These are phyloP conservation scores for Microthlaspi erraticum DNA, from an alignment of 345 rosid genomes.

Conservation along the genomic window DNA sequence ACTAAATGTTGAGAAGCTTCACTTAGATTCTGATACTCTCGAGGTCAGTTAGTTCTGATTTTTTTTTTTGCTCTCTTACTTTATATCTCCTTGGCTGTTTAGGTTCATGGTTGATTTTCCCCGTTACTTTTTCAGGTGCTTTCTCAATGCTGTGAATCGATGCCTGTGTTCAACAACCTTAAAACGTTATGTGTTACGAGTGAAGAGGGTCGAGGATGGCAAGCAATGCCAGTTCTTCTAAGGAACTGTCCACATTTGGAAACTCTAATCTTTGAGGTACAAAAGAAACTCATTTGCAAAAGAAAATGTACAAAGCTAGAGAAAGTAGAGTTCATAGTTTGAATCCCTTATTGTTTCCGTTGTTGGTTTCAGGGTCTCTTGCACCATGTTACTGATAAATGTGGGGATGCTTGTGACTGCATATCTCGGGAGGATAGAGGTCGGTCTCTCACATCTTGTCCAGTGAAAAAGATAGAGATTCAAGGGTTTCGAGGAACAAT, in stretches of 20 bases:
- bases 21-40: too few species aligned
- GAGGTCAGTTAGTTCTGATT: too few species aligned
- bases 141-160: too few species aligned
- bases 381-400: constrained; percentile 16
- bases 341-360: background rate
- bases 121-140: too few species aligned
- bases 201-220: too few species aligned
- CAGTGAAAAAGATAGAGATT: background rate
- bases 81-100: too few species aligned
- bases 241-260: too few species aligned
- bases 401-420: constrained; percentile 24
- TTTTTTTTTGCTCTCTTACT: background rate
- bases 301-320: background rate
- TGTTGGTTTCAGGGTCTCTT: constrained; percentile 15
- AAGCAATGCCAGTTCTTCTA: too few species aligned
- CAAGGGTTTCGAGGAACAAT: constrained; percentile 1
- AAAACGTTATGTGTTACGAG: too few species aligned
- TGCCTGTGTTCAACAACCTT: too few species aligned
- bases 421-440: constrained; percentile 10
- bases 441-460: constrained; percentile 15
- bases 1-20: too few species aligned
- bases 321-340: background rate
- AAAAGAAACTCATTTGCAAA: background rate
- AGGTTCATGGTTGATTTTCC: too few species aligned
- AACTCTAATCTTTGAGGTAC: background rate